A percentile compares a stretch with the other conserved stretches of the same genome.
Evolutionary conservation across 192 early-diverging fungal genomes (phyloP).

Genomic region (Coemansia sp.): DNA sequence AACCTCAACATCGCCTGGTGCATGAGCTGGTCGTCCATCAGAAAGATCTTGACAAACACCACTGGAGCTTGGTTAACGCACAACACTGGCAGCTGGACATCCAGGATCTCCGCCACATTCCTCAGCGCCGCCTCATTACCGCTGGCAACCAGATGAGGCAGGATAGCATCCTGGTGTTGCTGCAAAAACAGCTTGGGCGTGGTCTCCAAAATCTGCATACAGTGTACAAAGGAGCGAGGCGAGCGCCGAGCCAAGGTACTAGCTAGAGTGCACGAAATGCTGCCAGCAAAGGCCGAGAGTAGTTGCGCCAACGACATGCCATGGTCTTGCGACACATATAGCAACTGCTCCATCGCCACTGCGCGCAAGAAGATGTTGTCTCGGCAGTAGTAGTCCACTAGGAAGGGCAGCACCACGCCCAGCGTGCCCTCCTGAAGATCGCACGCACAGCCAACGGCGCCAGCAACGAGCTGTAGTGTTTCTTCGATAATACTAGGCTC

Average conservation of each 20-base stretch:
- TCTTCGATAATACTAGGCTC: conserved; percentile 43
- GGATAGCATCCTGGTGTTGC: conserved; percentile 31
- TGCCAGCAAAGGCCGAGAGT: conserved; percentile 26
- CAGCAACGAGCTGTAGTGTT: conserved; percentile 45
- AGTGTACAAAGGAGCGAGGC: conserved; percentile 36
- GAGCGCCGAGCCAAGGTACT: conserved; percentile 15
- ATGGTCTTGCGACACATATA: conserved; percentile 35
- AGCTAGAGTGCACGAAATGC: conserved; percentile 40
- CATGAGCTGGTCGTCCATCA: conserved; percentile 60
- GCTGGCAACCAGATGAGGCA: conserved; percentile 34
- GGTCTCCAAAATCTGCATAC: conserved; percentile 43
- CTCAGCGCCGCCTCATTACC: conserved; percentile 39
- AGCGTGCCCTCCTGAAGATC: conserved; percentile 29
- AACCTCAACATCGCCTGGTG: conserved; percentile 48
- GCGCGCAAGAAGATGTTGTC: conserved; percentile 52
- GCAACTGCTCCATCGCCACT: conserved; percentile 57
- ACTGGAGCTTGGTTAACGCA: conserved; percentile 53
- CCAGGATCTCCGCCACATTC: conserved; percentile 38
- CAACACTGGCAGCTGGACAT: conserved; percentile 45
- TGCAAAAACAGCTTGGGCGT: conserved; percentile 33
- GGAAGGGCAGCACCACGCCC: conserved; percentile 27
- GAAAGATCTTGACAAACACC: conserved; percentile 53
- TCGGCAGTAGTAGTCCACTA: conserved; percentile 41
- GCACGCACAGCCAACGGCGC: conserved; percentile 41
- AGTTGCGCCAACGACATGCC: conserved; percentile 28